Percentiles rank a stretch among this genome's conserved stretches.
These are phyloP conservation scores for Polytolypa hystricis DNA, from an alignment of 2,329 filamentous ascomycete genomes.

Conservation along the genomic window DNA sequence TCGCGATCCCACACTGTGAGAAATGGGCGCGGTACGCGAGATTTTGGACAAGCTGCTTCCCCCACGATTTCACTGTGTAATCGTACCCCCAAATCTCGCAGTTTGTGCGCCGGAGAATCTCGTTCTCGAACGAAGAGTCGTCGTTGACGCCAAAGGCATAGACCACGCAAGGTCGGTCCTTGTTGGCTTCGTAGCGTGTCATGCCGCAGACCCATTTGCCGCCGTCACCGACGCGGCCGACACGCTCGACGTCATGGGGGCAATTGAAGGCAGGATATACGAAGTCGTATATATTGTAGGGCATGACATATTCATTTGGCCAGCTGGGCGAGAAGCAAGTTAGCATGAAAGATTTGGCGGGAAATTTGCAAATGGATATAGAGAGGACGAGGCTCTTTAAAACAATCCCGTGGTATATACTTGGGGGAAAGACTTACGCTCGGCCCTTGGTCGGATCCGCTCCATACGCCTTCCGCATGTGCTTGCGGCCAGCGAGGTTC, in stretches of 20 bases:
- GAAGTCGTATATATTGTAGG: slow-evolving; percentile 28
- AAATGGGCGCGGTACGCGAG: slow-evolving; percentile 13
- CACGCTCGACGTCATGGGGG: slow-evolving; percentile 31
- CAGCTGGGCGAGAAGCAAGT: slow-evolving; percentile 4
- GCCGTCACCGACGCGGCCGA: slow-evolving; percentile 32
- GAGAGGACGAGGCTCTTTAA: too few species aligned
- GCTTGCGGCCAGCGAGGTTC: slow-evolving; percentile 4
- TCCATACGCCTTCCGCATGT: slow-evolving; percentile 4
- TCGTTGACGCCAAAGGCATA: slow-evolving; percentile 31
- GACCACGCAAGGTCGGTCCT: slow-evolving; percentile 20
- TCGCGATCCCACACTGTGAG: slow-evolving; percentile 7
- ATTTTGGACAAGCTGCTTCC: slow-evolving; percentile 15
- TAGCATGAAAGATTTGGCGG: neutral
- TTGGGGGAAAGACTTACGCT: too few species aligned
- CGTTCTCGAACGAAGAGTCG: slow-evolving; percentile 27
- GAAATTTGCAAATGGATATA: neutral
- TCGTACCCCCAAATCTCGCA: slow-evolving; percentile 33
- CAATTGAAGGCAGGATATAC: slow-evolving; percentile 30
- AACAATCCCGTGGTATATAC: too few species aligned
- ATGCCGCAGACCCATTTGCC: slow-evolving; percentile 36
- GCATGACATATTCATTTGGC: slow-evolving; percentile 5
- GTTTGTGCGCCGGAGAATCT: slow-evolving; percentile 28
- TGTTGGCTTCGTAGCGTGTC: slow-evolving; percentile 23
- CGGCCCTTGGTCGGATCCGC: too few species aligned
- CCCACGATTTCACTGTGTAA: slow-evolving; percentile 26